These are phyloP conservation scores for Chionographis japonica DNA, from an alignment of 106 monocot species.

Conservation along the genomic window DNA sequence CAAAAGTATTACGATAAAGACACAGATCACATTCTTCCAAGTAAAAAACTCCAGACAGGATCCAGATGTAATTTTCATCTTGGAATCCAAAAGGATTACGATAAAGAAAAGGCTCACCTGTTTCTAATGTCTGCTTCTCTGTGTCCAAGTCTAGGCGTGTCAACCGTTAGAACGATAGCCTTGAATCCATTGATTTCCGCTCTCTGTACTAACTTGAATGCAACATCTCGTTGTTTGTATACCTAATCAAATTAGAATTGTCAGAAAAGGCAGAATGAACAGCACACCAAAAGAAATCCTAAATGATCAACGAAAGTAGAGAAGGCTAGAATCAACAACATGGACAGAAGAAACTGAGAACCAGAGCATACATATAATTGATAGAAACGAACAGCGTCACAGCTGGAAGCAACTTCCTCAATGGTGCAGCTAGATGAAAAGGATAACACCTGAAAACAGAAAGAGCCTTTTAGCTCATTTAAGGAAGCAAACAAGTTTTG, in stretches of 20 bases:
- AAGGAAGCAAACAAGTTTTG: not conserved
- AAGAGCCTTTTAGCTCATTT: not conserved
- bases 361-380: conserved; percentile 69
- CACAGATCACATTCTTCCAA: conserved; percentile 51
- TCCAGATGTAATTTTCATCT: no score
- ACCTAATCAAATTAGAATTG: conserved; percentile 27
- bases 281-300: not conserved
- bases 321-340: not conserved
- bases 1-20: not conserved
- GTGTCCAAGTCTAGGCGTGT: conserved; percentile 64
- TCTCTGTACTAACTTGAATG: conserved; percentile 41
- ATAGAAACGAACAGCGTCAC: conserved; percentile 65
- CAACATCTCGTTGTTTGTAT: conserved; percentile 54
- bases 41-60: no score
- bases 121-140: conserved; percentile 74
- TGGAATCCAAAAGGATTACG: no score
- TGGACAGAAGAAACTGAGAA: not conserved
- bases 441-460: conserved; percentile 59
- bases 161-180: conserved; percentile 72
- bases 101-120: conserved; percentile 31
- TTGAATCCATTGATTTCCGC: conserved; percentile 67
- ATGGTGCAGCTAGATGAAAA: conserved; percentile 47
- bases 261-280: not conserved
- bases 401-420: conserved; percentile 77
- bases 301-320: not conserved